These are phyloP conservation scores for Malassezia cuniculi DNA, from an alignment of 1,284 basidiomycete genomes.

Conservation along the genomic window DNA sequence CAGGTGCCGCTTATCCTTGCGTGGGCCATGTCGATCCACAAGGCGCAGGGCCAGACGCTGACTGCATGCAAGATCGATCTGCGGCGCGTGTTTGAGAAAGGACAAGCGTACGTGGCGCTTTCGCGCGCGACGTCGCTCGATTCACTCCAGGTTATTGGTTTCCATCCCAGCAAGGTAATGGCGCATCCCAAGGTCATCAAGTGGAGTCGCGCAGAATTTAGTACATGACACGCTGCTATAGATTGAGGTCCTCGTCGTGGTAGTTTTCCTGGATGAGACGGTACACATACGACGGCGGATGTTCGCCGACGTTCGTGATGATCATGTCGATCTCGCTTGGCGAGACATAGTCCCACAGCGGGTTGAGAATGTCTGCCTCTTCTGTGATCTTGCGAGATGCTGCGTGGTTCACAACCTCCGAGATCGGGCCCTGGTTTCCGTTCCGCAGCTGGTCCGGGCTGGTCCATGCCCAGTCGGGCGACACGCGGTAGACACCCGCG, in stretches of 20 bases:
- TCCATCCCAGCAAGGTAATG: conserved; percentile 47
- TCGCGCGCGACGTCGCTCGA: conserved; percentile 84
- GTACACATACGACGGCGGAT: conserved; percentile 44
- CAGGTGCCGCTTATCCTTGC: conserved; percentile 43
- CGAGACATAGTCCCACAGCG: conserved; percentile 84
- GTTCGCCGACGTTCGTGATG: conserved; percentile 66
- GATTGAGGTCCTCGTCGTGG: conserved; percentile 24
- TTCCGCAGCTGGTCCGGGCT: conserved; percentile 16
- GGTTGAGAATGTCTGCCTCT: conserved; percentile 80
- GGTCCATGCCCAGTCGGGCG: conserved; percentile 72
- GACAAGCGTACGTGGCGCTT: conserved; percentile 84
- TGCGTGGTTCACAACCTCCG: conserved; percentile 52
- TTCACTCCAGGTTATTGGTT: conserved; percentile 77
- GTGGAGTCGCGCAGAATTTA: conserved; percentile 21
- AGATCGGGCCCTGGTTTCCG: conserved; percentile 51
- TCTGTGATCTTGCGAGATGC: conserved; percentile 51
- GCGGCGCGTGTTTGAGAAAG: conserved; percentile 36
- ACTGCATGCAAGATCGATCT: conserved; percentile 39
- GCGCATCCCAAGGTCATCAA: conserved; percentile 33
- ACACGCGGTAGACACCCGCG: conserved; percentile 89
- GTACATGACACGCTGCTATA: too few species aligned
- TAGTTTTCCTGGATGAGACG: conserved; percentile 44
- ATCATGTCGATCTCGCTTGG: conserved; percentile 85
- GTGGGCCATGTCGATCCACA: conserved; percentile 45
- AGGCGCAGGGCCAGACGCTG: conserved; percentile 43